Evolutionary conservation across 495 filamentous ascomycete species (phyloP), one percentile per base, ranked within the genome.

Genomic region (Aspergillus campestris): DNA sequence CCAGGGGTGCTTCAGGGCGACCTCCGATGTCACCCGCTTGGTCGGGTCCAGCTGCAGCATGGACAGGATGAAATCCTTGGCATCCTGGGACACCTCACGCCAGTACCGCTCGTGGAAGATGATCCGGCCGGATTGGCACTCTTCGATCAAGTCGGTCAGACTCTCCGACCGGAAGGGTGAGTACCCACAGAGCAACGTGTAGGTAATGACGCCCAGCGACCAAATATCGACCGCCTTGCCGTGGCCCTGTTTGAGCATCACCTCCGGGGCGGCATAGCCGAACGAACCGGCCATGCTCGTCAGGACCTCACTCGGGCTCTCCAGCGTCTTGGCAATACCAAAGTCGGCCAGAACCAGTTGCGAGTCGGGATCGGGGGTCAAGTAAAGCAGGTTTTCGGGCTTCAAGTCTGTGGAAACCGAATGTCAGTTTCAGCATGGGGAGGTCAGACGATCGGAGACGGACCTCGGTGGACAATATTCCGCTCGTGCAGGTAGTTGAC

Each of bases 141-240:
- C 92, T 47, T 96, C 89, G 57, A 99, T 95, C 51, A 99, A 74
- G 56, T 96, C 92, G 45, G 84, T 79, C 28, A 99, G 70, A 55
- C 86, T 94, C 65, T 99, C 92, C 50, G 87, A 88, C 44, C 92
- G 83, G 81, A 97, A 99, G 28, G 92, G 92, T 8, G 91, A 95
- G 67, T 99, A 99, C 40, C 92, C 92, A 66, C 92, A 99, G 34
- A 99, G 86, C n/a, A 99, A 77, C 11, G 94, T 97, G 69, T 99
- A 99, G 28, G 94, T 97, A 59, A 99, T 97, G 52, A 99, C 91
- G 51, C 92, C 92, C 56, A 99, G 73, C 7, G 91, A 96, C 92
- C 92, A 99, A 87, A 99, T 94, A 59, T 99, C 92, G 28, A 97
- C 92, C n/a, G 92, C 86, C 63, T 97, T 97, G 57, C 94, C 92